Evolutionary conservation across 2,329 filamentous ascomycete species (phyloP), one percentile per base, ranked within the genome.

Genomic region (Nannizzia gypsea): DNA sequence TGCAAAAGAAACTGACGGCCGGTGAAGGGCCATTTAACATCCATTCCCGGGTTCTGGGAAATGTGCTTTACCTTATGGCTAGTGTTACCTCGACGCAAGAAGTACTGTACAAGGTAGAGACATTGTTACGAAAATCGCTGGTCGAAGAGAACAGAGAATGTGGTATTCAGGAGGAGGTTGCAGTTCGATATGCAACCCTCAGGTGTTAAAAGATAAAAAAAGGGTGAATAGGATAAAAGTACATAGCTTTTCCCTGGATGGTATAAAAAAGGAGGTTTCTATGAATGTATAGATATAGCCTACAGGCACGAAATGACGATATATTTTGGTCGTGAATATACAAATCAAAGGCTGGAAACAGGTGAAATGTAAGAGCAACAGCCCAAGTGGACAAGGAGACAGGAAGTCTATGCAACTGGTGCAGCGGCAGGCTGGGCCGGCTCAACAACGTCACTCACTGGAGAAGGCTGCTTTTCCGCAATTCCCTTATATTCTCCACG

Each of bases 61-160:
- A 84, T 67, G 78, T 84, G 13, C 72, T 84, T 17, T 84, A 85
- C 66, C 69, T 84, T 38, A 84, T 85, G 81, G 77, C 80, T 6
- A 81, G 81, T 60, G 68, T 80, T 65, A 81, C 77, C 1, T 78
- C 78, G 0, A 74, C 70, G 22, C 64, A 68, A n/a, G 73, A 76
- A 58, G 73, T 73, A 3, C 58, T 80, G 46, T 65, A 63, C 22
- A 70, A 67, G 46, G 67, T 80, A 50, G 76, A 80, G 66, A 68
- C 62, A 3, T 48, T 74, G 44, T 68, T 80, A 6, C 67, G 73
- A 36, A 64, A 66, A n/a, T 70, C 71, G 6, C 64, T 76, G 59
- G 36, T 71, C 3, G 48, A 52, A 15, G 48, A 52, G 22, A 52
- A 8, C 8, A 52, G 22, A n/a, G 22, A 28, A 28, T 52, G 11